Evolutionary conservation across 495 filamentous ascomycete species (phyloP).

Genomic region (Cenococcum geophilum): DNA sequence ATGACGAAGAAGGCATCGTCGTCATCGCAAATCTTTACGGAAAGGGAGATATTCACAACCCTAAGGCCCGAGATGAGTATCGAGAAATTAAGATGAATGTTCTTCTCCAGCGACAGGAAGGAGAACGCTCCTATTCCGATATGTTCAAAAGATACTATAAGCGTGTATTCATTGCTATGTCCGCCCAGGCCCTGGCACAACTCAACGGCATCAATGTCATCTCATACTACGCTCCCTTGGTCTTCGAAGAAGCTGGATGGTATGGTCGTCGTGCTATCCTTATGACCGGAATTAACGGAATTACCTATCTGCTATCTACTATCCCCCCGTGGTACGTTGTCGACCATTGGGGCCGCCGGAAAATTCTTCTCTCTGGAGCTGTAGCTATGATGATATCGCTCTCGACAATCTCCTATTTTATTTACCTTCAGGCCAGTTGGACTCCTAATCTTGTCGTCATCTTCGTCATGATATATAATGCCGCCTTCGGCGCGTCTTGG

Average conservation of each 20-base stretch:
- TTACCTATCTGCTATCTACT: slow-evolving; percentile 84
- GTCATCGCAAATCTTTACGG: slow-evolving; percentile 98
- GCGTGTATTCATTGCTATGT: slow-evolving; percentile 98
- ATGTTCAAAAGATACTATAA: slow-evolving; percentile 93
- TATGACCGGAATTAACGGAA: slow-evolving; percentile 95
- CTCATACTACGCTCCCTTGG: slow-evolving; percentile 94
- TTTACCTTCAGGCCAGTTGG: slow-evolving; percentile 70
- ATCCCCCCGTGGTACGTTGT: slow-evolving; percentile 97
- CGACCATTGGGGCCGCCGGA: slow-evolving; percentile 82
- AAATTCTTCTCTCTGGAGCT: slow-evolving; percentile 86
- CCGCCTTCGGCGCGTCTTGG: slow-evolving; percentile 98
- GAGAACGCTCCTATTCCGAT: slow-evolving; percentile 82
- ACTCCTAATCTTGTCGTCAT: slow-evolving; percentile 83
- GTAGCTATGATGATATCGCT: slow-evolving; percentile 85
- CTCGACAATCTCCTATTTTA: slow-evolving; percentile 91
- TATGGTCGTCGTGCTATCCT: slow-evolving; percentile 79
- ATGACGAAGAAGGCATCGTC: slow-evolving; percentile 95
- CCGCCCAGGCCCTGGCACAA: slow-evolving; percentile 89
- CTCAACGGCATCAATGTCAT: slow-evolving; percentile 99
- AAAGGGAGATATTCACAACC: slow-evolving; percentile 86
- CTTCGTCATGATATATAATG: slow-evolving; percentile 98
- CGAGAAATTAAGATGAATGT: slow-evolving; percentile 99
- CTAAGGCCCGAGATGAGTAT: slow-evolving; percentile 86
- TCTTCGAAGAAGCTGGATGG: slow-evolving; percentile 97
- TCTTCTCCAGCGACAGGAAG: slow-evolving; percentile 84